These are phyloP conservation scores for Komagataella mondaviorum DNA, from an alignment of 805 yeast species.

Conservation along the genomic window DNA sequence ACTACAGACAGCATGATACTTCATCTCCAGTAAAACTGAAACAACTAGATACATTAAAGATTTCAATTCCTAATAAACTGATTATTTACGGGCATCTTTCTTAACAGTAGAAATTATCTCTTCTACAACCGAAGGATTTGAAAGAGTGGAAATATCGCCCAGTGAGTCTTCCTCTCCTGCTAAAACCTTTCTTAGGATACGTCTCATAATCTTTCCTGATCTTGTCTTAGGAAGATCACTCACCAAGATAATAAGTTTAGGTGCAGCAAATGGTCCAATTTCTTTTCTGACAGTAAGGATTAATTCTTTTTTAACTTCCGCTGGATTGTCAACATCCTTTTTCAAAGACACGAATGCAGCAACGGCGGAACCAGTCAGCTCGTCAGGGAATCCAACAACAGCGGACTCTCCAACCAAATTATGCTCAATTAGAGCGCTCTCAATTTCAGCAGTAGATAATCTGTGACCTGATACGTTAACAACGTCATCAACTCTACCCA, in stretches of 20 bases:
- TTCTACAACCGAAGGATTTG: slow-evolving; percentile 63
- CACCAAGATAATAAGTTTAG: slow-evolving; percentile 59
- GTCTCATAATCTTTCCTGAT: slow-evolving; percentile 81
- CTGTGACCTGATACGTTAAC: slow-evolving; percentile 83
- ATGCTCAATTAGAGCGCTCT: slow-evolving; percentile 70
- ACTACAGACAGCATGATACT: too few species aligned
- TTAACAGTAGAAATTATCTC: slow-evolving; percentile 46
- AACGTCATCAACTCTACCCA: slow-evolving; percentile 82
- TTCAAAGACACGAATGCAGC: slow-evolving; percentile 72
- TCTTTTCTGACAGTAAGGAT: slow-evolving; percentile 61
- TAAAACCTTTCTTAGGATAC: slow-evolving; percentile 65
- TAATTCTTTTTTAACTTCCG: slow-evolving; percentile 46
- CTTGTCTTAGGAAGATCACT: slow-evolving; percentile 77
- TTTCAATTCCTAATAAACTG: background rate
- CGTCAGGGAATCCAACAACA: slow-evolving; percentile 74
- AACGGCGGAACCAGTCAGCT: slow-evolving; percentile 78
- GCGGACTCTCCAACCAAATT: slow-evolving; percentile 64
- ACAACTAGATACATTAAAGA: background rate
- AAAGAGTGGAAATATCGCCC: slow-evolving; percentile 68
- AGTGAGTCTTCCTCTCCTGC: slow-evolving; percentile 70
- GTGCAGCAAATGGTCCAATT: slow-evolving; percentile 82
- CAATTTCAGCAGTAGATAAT: slow-evolving; percentile 81
- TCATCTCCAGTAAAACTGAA: too few species aligned
- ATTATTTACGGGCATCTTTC: slow-evolving; percentile 1
- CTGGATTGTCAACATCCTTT: slow-evolving; percentile 28